phyloP scores from a whole-genome alignment of 805 yeast species.

The Yarrowia bubula region DNA sequence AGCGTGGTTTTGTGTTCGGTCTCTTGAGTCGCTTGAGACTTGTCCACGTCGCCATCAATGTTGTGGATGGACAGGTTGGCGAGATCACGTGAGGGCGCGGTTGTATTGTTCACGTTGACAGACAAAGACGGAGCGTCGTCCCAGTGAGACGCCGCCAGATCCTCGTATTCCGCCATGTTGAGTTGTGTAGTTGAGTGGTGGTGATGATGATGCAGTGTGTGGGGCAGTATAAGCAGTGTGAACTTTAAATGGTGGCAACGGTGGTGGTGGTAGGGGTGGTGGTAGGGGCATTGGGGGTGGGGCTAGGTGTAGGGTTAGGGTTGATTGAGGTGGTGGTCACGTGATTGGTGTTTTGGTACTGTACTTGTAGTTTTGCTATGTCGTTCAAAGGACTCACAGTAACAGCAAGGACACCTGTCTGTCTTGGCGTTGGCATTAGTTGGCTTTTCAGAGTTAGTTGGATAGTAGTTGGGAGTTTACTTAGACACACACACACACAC shows the following conservation, averaged over 20 bases:
- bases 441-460: background rate
- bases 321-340: no score
- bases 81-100: constrained; percentile 2
- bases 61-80: constrained; percentile 11
- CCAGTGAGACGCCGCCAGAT: constrained; percentile 28
- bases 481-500: no score
- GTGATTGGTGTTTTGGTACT: no score
- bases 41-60: constrained; percentile 9
- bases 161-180: constrained; percentile 25
- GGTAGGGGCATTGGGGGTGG: background rate
- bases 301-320: background rate
- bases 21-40: background rate
- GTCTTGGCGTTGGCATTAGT: background rate
- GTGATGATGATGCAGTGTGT: background rate
- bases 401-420: background rate
- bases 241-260: background rate
- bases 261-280: background rate
- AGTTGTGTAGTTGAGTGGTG: background rate
- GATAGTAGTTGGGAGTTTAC: background rate
- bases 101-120: background rate
- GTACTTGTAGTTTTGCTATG: no score
- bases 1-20: constrained; percentile 15
- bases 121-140: constrained; percentile 29
- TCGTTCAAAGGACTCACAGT: no score
- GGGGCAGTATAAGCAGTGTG: background rate